phyloP scores from a whole-genome alignment of 495 filamentous ascomycete species.

The Trichoderma erinaceum region DNA sequence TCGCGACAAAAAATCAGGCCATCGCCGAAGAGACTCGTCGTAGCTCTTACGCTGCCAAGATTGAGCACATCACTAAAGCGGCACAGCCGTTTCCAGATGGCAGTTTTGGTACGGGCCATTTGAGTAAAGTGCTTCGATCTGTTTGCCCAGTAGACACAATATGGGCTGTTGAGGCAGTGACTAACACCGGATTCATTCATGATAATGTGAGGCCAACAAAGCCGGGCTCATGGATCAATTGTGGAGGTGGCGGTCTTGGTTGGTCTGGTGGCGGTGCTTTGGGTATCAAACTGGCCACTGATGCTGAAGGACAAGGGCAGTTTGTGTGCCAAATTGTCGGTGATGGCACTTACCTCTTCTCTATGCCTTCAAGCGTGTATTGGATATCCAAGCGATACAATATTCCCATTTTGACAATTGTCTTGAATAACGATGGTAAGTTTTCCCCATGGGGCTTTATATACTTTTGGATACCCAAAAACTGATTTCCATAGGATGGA shows the following conservation, averaged over 20 bases:
- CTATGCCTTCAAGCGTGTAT: slow-evolving; percentile 26
- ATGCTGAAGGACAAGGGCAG: slow-evolving; percentile 15
- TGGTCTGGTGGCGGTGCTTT: slow-evolving; percentile 30
- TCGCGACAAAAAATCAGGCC: neutral
- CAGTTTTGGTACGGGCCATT: slow-evolving; percentile 13
- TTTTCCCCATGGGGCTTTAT: too few relatives aligned
- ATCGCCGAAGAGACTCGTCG: neutral
- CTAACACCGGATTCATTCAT: slow-evolving; percentile 26
- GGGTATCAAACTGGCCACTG: slow-evolving; percentile 27
- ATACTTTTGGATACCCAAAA: too few relatives aligned
- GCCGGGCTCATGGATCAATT: slow-evolving; percentile 26
- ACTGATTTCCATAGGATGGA: slow-evolving; percentile 57
- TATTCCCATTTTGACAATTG: slow-evolving; percentile 27
- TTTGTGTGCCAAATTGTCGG: slow-evolving; percentile 28
- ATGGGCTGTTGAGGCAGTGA: slow-evolving; percentile 48
- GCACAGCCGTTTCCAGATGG: slow-evolving; percentile 8
- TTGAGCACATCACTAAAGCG: neutral
- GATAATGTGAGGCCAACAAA: slow-evolving; percentile 22
- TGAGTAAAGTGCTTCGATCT: slow-evolving; percentile 7
- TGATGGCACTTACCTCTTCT: slow-evolving; percentile 30
- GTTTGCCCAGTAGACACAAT: slow-evolving; percentile 63
- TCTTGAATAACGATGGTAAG: slow-evolving; percentile 27
- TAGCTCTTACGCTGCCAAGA: neutral
- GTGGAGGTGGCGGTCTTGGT: slow-evolving; percentile 28
- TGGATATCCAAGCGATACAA: slow-evolving; percentile 27